Conservation (phyloP, 2,329 filamentous ascomycete genomes). For the Hawksworthiomyces lignivorus region DNA sequence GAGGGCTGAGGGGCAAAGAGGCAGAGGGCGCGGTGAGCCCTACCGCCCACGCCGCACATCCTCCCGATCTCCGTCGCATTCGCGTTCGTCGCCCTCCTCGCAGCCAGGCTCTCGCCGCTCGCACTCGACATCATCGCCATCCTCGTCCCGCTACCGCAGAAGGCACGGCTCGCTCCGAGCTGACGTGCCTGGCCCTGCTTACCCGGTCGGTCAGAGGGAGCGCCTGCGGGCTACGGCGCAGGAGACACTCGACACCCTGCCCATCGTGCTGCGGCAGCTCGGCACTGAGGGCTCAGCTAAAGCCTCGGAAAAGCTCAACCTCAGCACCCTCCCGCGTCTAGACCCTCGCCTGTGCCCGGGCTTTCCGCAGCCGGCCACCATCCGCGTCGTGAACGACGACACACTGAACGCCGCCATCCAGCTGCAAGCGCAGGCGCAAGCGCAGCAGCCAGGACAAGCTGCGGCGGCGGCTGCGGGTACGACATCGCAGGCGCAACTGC, state of each 20-base stretch:
- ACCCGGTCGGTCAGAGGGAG: slow-evolving; percentile 5
- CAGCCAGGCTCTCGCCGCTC: too few relatives aligned
- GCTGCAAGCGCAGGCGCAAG: slow-evolving; percentile 7
- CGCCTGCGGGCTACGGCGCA: slow-evolving; percentile 34
- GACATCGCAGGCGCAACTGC: slow-evolving; percentile 33
- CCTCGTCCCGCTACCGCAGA: too few relatives aligned
- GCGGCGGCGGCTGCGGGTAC: slow-evolving; percentile 10
- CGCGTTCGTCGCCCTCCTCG: too few relatives aligned
- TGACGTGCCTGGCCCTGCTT: slow-evolving; percentile 1
- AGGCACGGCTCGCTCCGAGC: too few relatives aligned
- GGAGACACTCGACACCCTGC: slow-evolving; percentile 41
- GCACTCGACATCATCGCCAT: too few relatives aligned
- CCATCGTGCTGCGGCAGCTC: slow-evolving; percentile 35
- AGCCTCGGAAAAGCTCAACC: slow-evolving; percentile 30
- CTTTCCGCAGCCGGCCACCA: slow-evolving; percentile 21
- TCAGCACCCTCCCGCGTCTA: slow-evolving; percentile 23
- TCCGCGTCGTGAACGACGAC: slow-evolving; percentile 50
- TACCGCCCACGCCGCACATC: too few relatives aligned
- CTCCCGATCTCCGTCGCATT: too few relatives aligned
- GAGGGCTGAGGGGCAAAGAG: too few relatives aligned
- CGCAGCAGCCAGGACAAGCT: neutral
- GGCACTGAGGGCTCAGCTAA: slow-evolving; percentile 29
- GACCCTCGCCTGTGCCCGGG: slow-evolving; percentile 34
- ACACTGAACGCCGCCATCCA: slow-evolving; percentile 48
- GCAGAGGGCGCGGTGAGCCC: too few relatives aligned